Evolutionary conservation across 352 stramenopile species (phyloP).

Genomic region (Globisporangium iwayamae): DNA sequence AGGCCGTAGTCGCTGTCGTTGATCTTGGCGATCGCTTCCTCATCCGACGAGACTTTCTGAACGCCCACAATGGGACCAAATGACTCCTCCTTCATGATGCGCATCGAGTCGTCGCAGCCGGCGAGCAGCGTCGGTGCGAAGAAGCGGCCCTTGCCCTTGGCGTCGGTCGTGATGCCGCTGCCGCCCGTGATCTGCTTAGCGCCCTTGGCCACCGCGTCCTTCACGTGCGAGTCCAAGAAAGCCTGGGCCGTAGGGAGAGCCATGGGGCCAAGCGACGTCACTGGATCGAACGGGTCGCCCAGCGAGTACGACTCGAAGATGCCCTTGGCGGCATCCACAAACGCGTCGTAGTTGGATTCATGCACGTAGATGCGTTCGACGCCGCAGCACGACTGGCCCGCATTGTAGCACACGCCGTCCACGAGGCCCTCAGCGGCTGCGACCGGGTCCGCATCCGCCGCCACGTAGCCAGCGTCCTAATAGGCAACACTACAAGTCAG

Average conservation of each 20-base stretch:
- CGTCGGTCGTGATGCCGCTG: constrained; percentile 36
- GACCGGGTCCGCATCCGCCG: constrained; percentile 58
- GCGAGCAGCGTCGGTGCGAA: constrained; percentile 75
- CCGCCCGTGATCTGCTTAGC: constrained; percentile 47
- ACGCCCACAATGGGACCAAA: constrained; percentile 83
- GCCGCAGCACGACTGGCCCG: constrained; percentile 81
- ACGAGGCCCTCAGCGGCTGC: constrained; percentile 66
- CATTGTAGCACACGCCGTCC: constrained; percentile 82
- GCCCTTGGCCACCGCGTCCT: constrained; percentile 73
- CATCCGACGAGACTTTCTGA: constrained; percentile 63
- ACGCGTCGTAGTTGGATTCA: constrained; percentile 73
- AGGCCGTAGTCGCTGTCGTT: constrained; percentile 82
- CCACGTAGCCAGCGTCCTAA: constrained; percentile 76
- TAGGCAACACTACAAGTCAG: background rate
- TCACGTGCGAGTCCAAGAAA: constrained; percentile 55
- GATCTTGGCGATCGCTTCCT: constrained; percentile 71
- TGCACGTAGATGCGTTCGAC: constrained; percentile 87
- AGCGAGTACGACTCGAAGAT: constrained; percentile 67
- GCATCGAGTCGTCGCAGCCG: constrained; percentile 63
- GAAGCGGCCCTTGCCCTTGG: constrained; percentile 59
- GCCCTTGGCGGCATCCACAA: constrained; percentile 57
- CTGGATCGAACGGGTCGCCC: constrained; percentile 55
- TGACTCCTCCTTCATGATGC: constrained; percentile 80
- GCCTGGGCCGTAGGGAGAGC: constrained; percentile 42
- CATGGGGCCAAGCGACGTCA: constrained; percentile 73